Conservation (phyloP, 73 alveolate genomes). For the Paramecium sexaurelia region DNA sequence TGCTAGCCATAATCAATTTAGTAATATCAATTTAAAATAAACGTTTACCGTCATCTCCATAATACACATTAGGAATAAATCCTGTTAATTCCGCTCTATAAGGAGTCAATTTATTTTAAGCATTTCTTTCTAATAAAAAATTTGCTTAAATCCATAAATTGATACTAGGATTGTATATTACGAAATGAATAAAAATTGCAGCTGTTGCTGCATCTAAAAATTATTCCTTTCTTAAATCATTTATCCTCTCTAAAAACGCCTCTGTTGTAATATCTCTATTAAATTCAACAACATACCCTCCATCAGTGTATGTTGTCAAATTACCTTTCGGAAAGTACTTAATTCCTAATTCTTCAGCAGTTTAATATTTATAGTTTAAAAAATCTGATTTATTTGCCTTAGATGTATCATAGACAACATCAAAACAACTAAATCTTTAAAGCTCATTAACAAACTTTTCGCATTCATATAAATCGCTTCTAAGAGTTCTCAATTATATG, state of each 20-base stretch:
- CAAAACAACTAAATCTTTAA: conserved; percentile 26
- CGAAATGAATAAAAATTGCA: background rate
- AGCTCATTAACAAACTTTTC: background rate
- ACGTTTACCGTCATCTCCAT: background rate
- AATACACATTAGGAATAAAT: conserved; percentile 27
- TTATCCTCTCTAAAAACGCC: background rate
- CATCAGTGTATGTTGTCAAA: conserved; percentile 16
- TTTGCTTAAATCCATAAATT: background rate
- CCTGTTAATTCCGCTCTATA: conserved; percentile 1
- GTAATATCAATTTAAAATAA: background rate
- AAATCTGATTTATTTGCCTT: background rate
- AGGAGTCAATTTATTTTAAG: background rate
- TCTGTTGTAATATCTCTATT: conserved; percentile 45
- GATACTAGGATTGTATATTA: background rate
- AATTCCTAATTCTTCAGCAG: conserved; percentile 40
- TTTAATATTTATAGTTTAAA: background rate
- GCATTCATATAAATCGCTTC: conserved; percentile 10
- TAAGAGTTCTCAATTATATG: background rate
- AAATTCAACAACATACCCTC: conserved; percentile 39
- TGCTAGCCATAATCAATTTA: background rate
- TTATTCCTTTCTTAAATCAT: background rate
- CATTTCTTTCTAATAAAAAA: conserved; percentile 38
- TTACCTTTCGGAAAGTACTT: background rate
- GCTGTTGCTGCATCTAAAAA: conserved; percentile 29
- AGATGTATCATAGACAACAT: background rate